Conservation (phyloP, 202 grass and related monocot species). For the Thinopyrum obtusiflorum region DNA sequence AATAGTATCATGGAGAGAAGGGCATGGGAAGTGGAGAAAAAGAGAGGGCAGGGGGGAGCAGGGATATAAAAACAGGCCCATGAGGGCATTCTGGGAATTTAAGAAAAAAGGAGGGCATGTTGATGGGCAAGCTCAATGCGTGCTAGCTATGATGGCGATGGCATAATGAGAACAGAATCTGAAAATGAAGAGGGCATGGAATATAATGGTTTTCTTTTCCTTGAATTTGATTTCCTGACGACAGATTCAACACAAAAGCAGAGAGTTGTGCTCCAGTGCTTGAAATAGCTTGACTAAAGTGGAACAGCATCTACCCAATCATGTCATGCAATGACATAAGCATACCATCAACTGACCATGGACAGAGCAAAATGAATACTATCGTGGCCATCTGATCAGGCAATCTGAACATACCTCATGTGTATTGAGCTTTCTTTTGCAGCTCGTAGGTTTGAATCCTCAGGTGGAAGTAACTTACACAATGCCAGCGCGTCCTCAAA, state of each 20-base stretch:
- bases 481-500: constrained; percentile 94
- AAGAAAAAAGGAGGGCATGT: not conserved
- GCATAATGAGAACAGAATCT: not conserved
- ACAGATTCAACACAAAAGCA: constrained; percentile 9
- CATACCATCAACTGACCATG: constrained; percentile 1
- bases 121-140: not conserved
- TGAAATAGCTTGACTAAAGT: constrained; percentile 15
- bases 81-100: not conserved
- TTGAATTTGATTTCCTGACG: constrained; percentile 14
- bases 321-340: constrained; percentile 8
- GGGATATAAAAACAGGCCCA: not conserved
- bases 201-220: constrained; percentile 6
- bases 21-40: not conserved
- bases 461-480: constrained; percentile 94
- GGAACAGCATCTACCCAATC: not conserved
- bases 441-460: constrained; percentile 93
- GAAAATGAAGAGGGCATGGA: not conserved
- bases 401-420: constrained; percentile 68
- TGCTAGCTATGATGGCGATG: not conserved
- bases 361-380: constrained; percentile 8
- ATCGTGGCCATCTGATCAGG: not conserved
- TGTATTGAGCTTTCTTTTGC: constrained; percentile 99
- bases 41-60: not conserved
- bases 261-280: not conserved
- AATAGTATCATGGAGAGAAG: not conserved